A percentile compares a stretch with the other conserved stretches of the same genome.
Evolutionary conservation across 2,329 filamentous ascomycete genomes (phyloP).

Genomic region (Cladosporium sp.): DNA sequence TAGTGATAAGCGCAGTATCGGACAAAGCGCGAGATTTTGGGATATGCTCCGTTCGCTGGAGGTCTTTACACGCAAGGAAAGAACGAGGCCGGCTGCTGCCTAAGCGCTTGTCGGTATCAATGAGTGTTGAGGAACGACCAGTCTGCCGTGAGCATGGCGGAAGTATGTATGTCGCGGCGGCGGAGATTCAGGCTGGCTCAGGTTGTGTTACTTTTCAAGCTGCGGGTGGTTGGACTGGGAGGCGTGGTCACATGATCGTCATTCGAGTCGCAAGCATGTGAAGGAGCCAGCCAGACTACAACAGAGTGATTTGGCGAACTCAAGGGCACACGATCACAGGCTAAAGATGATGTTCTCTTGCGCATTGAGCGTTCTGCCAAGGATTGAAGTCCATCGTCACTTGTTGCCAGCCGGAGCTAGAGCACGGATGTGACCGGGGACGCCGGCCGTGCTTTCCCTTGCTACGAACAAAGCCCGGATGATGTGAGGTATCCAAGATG

Average conservation of each 20-base stretch:
- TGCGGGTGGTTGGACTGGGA: neutral
- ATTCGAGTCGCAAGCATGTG: constrained; percentile 8
- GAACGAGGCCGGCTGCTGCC: constrained; percentile 10
- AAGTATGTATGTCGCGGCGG: neutral
- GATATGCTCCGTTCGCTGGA: neutral
- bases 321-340: constrained; percentile 2
- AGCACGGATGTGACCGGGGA: constrained; percentile 16
- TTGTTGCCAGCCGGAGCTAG: constrained; percentile 14
- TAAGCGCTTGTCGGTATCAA: too few relatives aligned
- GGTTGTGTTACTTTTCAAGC: constrained; percentile 17
- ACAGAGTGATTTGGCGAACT: neutral
- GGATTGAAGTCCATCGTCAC: constrained; percentile 17
- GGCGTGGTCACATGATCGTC: constrained; percentile 19
- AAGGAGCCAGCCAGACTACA: neutral
- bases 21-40: neutral
- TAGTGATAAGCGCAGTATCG: neutral
- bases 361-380: constrained; percentile 15
- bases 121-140: constrained; percentile 2
- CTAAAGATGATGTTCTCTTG: constrained; percentile 16
- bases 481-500: neutral
- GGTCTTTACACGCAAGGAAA: neutral
- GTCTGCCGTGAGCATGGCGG: constrained; percentile 13
- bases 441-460: constrained; percentile 5
- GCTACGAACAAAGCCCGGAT: neutral
- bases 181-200: constrained; percentile 6